Percentiles rank a stretch among this genome's conserved stretches.
phyloP scores from a whole-genome alignment of 2,329 filamentous ascomycete species.

The Botryotinia calthae region DNA sequence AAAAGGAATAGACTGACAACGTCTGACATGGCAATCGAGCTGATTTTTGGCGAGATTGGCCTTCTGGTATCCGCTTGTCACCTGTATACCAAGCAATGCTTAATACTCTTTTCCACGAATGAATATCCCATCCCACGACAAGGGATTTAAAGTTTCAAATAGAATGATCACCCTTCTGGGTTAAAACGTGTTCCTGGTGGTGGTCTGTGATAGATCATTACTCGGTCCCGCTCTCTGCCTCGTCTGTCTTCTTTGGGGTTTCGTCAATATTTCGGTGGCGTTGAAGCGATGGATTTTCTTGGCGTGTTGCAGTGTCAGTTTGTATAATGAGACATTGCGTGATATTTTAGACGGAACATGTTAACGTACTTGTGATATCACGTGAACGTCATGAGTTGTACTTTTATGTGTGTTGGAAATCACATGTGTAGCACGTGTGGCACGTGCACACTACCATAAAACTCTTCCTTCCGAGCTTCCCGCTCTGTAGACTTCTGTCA shows the following conservation, averaged over 20 bases:
- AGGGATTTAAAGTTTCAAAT: background rate
- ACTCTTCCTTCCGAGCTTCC: no score
- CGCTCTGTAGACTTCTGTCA: no score
- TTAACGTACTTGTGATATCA: background rate
- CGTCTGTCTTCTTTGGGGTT: conserved; percentile 9
- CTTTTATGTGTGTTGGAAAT: background rate
- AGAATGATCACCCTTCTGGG: background rate
- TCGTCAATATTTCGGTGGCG: conserved; percentile 7
- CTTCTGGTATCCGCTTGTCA: background rate
- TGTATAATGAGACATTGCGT: conserved; percentile 3
- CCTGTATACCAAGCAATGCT: background rate
- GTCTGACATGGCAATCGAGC: background rate
- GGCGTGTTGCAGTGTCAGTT: background rate
- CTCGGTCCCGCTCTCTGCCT: background rate
- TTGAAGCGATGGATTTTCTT: background rate
- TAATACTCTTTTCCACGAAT: conserved; percentile 5
- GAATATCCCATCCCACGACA: background rate
- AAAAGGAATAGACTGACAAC: background rate
- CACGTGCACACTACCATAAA: no score
- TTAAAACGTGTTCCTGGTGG: background rate
- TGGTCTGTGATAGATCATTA: background rate
- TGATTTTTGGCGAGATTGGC: conserved; percentile 3
- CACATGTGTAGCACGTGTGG: no score
- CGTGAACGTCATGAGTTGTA: conserved; percentile 4
- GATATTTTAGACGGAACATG: background rate